phyloP scores from a whole-genome alignment of 495 filamentous ascomycete species.

The Neurospora intermedia region DNA sequence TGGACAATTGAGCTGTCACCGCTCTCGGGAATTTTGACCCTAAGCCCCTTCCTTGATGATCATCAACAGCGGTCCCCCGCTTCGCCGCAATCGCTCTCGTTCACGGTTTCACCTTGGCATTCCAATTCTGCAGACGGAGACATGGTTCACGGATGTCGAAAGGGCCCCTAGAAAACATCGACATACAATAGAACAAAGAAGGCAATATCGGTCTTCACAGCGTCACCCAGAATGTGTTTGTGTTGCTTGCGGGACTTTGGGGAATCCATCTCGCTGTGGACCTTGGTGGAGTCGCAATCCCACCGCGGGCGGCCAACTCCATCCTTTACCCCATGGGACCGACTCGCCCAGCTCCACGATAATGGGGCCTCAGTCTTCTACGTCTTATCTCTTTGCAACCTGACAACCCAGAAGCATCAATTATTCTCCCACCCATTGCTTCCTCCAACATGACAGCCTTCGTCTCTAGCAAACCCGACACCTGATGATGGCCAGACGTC shows the following conservation, averaged over 20 bases:
- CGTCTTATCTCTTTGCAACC: too few relatives aligned
- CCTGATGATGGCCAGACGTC: not conserved
- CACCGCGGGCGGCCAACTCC: not conserved
- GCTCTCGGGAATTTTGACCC: not conserved
- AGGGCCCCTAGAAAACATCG: not conserved
- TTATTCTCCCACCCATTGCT: not conserved
- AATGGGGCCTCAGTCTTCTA: not conserved
- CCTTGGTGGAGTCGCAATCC: not conserved
- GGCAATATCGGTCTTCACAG: not conserved
- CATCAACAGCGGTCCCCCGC: not conserved
- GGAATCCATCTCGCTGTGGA: not conserved
- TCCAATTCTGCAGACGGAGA: not conserved
- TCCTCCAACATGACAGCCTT: not conserved
- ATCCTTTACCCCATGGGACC: not conserved
- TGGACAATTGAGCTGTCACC: not conserved
- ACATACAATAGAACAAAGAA: too few relatives aligned
- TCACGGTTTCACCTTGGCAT: not conserved
- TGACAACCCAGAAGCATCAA: not conserved
- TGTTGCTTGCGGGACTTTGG: not conserved
- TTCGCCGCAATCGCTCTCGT: not conserved
- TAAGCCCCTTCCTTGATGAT: not conserved
- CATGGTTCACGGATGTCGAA: not conserved
- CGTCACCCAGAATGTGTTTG: not conserved
- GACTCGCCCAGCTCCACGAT: not conserved
- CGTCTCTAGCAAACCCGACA: not conserved